These are phyloP conservation scores for Coemansia biformis DNA, from an alignment of 192 early-diverging fungal species.

Conservation along the genomic window DNA sequence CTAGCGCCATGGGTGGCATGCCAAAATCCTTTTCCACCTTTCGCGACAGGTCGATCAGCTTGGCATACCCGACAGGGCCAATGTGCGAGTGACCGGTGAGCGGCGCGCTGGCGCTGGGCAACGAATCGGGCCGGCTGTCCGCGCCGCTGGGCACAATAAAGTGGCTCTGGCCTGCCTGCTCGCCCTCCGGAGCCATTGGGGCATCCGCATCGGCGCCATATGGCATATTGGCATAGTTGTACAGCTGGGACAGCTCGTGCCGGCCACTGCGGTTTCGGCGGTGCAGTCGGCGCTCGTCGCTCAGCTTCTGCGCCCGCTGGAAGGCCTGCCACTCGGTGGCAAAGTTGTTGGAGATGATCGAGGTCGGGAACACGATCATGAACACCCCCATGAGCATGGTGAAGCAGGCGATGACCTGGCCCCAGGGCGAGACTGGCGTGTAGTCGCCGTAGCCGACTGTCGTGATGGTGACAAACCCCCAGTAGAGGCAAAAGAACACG, in stretches of 20 bases:
- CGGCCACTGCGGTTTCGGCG: slow-evolving; percentile 19
- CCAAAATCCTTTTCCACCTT: slow-evolving; percentile 34
- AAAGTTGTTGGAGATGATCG: slow-evolving; percentile 56
- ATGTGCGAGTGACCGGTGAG: slow-evolving; percentile 8
- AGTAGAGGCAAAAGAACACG: slow-evolving; percentile 51
- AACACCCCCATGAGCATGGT: slow-evolving; percentile 55
- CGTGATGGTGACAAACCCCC: slow-evolving; percentile 54
- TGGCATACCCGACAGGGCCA: slow-evolving; percentile 31
- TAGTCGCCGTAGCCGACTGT: slow-evolving; percentile 56
- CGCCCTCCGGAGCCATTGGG: too few species aligned
- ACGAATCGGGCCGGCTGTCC: too few species aligned
- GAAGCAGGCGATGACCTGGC: slow-evolving; percentile 46
- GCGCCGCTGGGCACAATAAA: too few species aligned
- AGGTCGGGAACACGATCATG: slow-evolving; percentile 54
- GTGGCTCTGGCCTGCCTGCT: too few species aligned
- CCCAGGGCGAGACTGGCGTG: slow-evolving; percentile 48
- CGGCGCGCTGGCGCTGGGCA: too few species aligned
- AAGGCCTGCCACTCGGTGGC: slow-evolving; percentile 52
- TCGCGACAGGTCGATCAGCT: slow-evolving; percentile 22
- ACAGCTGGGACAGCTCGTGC: slow-evolving; percentile 16
- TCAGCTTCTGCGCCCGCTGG: slow-evolving; percentile 31
- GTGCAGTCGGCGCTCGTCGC: slow-evolving; percentile 28
- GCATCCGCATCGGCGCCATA: slow-evolving; percentile 7
- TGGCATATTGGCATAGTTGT: slow-evolving; percentile 24
- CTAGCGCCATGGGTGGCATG: slow-evolving; percentile 23